phyloP scores from a whole-genome alignment of 2,329 filamentous ascomycete species.

The Colletotrichum sp. region DNA sequence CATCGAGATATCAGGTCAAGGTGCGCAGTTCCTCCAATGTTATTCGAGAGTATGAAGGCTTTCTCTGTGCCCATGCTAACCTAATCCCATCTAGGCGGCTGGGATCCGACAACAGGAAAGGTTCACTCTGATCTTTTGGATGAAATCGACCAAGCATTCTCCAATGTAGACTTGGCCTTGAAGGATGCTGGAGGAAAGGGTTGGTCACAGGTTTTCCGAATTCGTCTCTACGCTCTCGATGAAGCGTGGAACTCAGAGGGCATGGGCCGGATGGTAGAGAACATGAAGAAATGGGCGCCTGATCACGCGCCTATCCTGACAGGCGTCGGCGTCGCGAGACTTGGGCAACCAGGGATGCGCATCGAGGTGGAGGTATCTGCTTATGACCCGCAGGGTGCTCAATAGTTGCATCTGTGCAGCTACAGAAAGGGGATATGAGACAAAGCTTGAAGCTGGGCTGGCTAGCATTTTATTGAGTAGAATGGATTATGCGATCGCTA shows the following conservation, averaged over 20 bases:
- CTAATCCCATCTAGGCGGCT: neutral
- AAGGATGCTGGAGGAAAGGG: conserved; percentile 50
- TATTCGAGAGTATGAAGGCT: neutral
- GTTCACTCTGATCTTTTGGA: conserved; percentile 34
- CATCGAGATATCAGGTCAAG: conserved; percentile 41
- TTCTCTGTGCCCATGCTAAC: neutral
- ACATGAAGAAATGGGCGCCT: conserved; percentile 44
- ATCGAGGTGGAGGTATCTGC: conserved; percentile 50
- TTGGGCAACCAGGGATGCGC: conserved; percentile 45
- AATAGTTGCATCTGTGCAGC: neutral
- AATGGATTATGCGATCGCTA: neutral
- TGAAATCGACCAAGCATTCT: conserved; percentile 49
- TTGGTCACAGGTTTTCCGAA: conserved; percentile 48
- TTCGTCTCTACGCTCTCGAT: conserved; percentile 41
- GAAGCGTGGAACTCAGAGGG: conserved; percentile 26
- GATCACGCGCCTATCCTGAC: conserved; percentile 49
- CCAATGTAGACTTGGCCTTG: conserved; percentile 49
- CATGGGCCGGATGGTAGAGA: conserved; percentile 33
- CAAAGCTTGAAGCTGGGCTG: neutral
- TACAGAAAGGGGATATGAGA: neutral
- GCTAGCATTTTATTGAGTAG: neutral
- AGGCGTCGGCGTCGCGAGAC: conserved; percentile 39
- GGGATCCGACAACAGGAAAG: conserved; percentile 13
- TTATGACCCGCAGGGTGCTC: neutral
- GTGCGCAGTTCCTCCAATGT: conserved; percentile 17